These are phyloP conservation scores for Parmales sp. DNA, from an alignment of 108 stramenopile species.

Conservation along the genomic window DNA sequence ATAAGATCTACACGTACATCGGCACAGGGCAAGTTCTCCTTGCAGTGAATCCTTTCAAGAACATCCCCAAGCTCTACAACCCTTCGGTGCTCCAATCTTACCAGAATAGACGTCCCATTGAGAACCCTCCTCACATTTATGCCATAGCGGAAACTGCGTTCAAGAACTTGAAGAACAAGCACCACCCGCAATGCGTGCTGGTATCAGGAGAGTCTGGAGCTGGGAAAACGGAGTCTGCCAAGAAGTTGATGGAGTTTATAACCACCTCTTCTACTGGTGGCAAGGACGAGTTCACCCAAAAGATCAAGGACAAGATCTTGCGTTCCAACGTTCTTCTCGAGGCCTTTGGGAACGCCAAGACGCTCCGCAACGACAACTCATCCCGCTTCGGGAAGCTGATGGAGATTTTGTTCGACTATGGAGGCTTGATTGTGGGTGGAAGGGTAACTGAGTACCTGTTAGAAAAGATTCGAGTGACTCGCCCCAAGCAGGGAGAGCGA, in stretches of 20 bases:
- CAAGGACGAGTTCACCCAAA: no score
- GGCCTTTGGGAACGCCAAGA: slow-evolving; percentile 34
- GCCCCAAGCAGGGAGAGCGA: slow-evolving; percentile 13
- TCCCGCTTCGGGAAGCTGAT: slow-evolving; percentile 32
- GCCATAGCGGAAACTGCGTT: slow-evolving; percentile 67
- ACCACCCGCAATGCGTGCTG: slow-evolving; percentile 54
- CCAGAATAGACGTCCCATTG: slow-evolving; percentile 2
- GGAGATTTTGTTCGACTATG: slow-evolving; percentile 27
- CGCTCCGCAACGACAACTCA: slow-evolving; percentile 33
- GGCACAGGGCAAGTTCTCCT: slow-evolving; percentile 2
- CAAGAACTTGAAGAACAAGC: slow-evolving; percentile 31
- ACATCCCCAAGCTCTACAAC: background rate
- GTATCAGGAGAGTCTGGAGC: slow-evolving; percentile 79
- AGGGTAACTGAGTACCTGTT: slow-evolving; percentile 22
- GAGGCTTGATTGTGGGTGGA: slow-evolving; percentile 20
- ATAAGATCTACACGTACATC: background rate
- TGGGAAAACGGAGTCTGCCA: slow-evolving; percentile 83
- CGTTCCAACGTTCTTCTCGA: slow-evolving; percentile 27
- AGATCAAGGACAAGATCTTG: slow-evolving; percentile 22
- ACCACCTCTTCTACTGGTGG: slow-evolving; percentile 25
- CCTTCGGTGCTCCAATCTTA: background rate
- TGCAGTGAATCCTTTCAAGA: slow-evolving; percentile 3
- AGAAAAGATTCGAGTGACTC: slow-evolving; percentile 19
- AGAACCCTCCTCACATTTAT: slow-evolving; percentile 56
- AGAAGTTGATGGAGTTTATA: slow-evolving; percentile 72